Evolutionary conservation across 2,329 filamentous ascomycete species (phyloP).

Genomic region (Onygenales sp.): DNA sequence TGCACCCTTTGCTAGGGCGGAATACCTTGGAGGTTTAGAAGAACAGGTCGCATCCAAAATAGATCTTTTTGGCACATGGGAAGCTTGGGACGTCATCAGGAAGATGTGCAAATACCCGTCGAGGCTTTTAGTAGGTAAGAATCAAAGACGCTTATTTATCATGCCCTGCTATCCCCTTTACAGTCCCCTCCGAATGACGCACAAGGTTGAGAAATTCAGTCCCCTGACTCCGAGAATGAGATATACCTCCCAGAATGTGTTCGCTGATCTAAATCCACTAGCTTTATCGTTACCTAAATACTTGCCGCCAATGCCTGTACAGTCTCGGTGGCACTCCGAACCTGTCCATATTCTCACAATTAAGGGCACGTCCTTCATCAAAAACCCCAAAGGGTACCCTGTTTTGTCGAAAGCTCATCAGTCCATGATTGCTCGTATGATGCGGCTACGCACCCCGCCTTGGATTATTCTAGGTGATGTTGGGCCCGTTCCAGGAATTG

Average conservation of each 20-base stretch:
- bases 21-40: constrained; percentile 21
- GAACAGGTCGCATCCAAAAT: constrained; percentile 37
- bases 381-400: constrained; percentile 49
- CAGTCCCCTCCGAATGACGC: too few relatives aligned
- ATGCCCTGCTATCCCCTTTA: not conserved
- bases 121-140: constrained; percentile 75
- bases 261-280: constrained; percentile 21
- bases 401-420: constrained; percentile 52
- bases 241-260: not conserved
- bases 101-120: constrained; percentile 75
- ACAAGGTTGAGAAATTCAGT: not conserved
- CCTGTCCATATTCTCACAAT: constrained; percentile 49
- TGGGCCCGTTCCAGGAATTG: constrained; percentile 41
- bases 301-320: constrained; percentile 46
- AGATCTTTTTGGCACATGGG: constrained; percentile 75
- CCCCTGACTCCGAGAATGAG: not conserved
- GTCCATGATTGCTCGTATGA: constrained; percentile 45
- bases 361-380: constrained; percentile 44
- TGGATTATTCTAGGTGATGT: constrained; percentile 54
- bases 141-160: constrained; percentile 4
- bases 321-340: constrained; percentile 55
- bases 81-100: constrained; percentile 84
- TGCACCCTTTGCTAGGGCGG: constrained; percentile 31
- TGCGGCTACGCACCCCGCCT: constrained; percentile 47
- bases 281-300: constrained; percentile 50